These are phyloP conservation scores for Xylogone sp. DNA, from an alignment of 2,329 filamentous ascomycete genomes.

Conservation along the genomic window DNA sequence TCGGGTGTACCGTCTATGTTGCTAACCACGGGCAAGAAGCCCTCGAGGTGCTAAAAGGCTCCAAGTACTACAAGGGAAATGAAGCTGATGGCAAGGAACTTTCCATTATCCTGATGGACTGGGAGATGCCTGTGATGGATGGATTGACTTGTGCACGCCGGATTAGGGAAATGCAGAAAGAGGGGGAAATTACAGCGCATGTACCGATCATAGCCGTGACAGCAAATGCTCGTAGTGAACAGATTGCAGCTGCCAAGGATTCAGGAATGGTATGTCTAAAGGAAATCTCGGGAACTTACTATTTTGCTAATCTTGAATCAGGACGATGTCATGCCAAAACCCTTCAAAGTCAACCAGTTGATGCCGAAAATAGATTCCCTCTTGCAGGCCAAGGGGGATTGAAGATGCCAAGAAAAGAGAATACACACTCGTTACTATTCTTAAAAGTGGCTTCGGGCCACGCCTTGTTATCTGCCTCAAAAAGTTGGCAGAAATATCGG, in stretches of 20 bases:
- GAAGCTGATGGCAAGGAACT: conserved; percentile 75
- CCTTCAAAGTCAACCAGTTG: conserved; percentile 66
- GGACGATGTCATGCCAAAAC: conserved; percentile 76
- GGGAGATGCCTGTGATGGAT: conserved; percentile 82
- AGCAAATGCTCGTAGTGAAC: conserved; percentile 70
- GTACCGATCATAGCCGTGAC: conserved; percentile 75
- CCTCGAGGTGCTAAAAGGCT: conserved; percentile 73
- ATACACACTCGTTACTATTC: background rate
- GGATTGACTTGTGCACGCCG: conserved; percentile 67
- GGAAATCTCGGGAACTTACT: no score
- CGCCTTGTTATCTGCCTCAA: no score
- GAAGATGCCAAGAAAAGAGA: background rate
- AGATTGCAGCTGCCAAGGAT: conserved; percentile 64
- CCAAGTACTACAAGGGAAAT: conserved; percentile 67
- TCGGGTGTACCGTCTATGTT: conserved; percentile 55
- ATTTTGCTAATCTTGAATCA: conserved; percentile 24
- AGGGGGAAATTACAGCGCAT: conserved; percentile 54
- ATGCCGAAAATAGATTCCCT: conserved; percentile 59
- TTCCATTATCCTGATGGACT: conserved; percentile 69
- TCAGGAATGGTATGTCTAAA: conserved; percentile 62
- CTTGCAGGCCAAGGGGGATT: conserved; percentile 2
- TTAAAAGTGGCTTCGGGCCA: background rate
- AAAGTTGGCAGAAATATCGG: no score
- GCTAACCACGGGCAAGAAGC: conserved; percentile 63
- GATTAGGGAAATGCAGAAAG: conserved; percentile 63